A percentile compares a stretch with the other conserved stretches of the same genome.
Conservation (phyloP, 129 eudicot genomes). For the carrot (Daucus carota) region DH1_v3.0 NC_030386.2:31792001-31792500, state of each 20-base stretch:
- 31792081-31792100: no score
- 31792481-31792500: neutral
- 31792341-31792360: slow-evolving; percentile 17
- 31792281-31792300: neutral
- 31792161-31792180: no score
- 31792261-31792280: neutral
- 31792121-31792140: no score
- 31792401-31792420: neutral
- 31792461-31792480: neutral
- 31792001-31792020: no score
- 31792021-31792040: no score
- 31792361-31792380: neutral
- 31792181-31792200: neutral
- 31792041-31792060: no score
- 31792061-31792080: no score
- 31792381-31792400: neutral
- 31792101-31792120: no score
- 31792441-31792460: neutral
- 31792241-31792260: neutral
- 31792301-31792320: neutral
- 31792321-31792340: neutral
- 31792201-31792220: neutral
- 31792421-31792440: neutral
- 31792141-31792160: neutral
- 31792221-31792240: neutral